Evolutionary conservation across 2,329 filamentous ascomycete genomes (phyloP).

Genomic region (Penicillium capsulatum): DNA sequence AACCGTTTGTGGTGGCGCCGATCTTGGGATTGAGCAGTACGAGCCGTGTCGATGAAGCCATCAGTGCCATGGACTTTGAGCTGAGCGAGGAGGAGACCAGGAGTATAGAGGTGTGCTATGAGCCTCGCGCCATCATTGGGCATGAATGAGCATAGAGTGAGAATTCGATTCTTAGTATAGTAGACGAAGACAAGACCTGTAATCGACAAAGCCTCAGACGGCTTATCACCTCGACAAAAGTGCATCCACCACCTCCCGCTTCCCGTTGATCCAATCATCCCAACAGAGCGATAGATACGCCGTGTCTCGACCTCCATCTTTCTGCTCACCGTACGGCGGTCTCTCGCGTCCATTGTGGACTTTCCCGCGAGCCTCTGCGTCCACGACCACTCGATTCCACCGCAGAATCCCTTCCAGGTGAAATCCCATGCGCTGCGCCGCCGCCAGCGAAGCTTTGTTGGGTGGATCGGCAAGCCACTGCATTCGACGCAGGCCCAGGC

Average conservation of each 20-base stretch:
- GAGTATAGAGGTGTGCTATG: too few species aligned
- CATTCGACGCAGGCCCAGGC: conserved; percentile 28
- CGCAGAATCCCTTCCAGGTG: conserved; percentile 29
- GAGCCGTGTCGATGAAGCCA: too few species aligned
- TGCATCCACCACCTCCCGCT: conserved; percentile 3
- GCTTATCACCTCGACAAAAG: conserved; percentile 1
- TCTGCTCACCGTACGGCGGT: conserved; percentile 2
- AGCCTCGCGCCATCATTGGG: too few species aligned
- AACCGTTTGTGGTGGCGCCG: too few species aligned
- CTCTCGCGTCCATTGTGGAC: conserved; percentile 5
- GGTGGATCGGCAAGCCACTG: conserved; percentile 27
- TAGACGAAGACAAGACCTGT: too few species aligned
- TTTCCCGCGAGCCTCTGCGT: conserved; percentile 3
- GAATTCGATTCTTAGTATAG: too few species aligned
- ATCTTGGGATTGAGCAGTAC: too few species aligned
- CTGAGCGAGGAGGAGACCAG: too few species aligned
- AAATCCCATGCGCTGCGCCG: conserved; percentile 36
- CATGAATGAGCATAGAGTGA: too few species aligned
- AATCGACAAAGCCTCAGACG: too few species aligned
- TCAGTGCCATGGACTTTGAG: too few species aligned
- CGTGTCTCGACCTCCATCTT: conserved; percentile 6
- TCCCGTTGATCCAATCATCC: conserved; percentile 6
- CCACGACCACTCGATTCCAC: conserved; percentile 22
- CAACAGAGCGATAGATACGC: conserved; percentile 5
- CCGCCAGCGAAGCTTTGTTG: conserved; percentile 20